A percentile compares a stretch with the other conserved stretches of the same genome.
Evolutionary conservation across 2,329 filamentous ascomycete genomes (phyloP).

Genomic region (Alternaria ethzedia): DNA sequence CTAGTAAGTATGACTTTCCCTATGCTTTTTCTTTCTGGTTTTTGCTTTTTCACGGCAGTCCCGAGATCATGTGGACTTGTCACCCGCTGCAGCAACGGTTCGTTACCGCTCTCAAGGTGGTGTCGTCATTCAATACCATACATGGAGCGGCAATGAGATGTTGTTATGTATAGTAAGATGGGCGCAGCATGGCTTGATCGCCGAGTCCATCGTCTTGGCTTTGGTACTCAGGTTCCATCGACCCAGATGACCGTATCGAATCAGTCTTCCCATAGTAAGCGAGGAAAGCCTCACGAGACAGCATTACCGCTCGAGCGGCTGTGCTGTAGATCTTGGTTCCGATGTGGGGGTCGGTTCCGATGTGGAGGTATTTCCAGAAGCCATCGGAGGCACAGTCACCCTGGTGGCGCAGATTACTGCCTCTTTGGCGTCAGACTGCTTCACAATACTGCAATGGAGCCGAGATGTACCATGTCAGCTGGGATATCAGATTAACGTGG

Average conservation of each 20-base stretch:
- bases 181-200: too few relatives aligned
- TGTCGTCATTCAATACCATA: background rate
- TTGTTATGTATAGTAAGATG: background rate
- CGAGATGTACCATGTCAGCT: background rate
- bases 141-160: background rate
- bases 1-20: slow-evolving; percentile 48
- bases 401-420: background rate
- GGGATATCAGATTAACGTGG: slow-evolving; percentile 3
- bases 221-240: background rate
- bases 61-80: background rate
- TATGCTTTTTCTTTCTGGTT: background rate
- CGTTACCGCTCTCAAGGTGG: background rate
- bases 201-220: background rate
- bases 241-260: background rate
- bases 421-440: background rate
- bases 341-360: background rate
- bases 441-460: background rate
- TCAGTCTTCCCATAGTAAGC: background rate
- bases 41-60: background rate
- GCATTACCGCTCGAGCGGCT: background rate
- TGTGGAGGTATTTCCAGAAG: background rate
- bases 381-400: background rate
- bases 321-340: background rate
- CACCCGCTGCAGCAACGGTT: background rate
- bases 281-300: background rate